phyloP scores from a whole-genome alignment of 805 yeast genomes.

The Crinitomyces ghanaensis region DNA sequence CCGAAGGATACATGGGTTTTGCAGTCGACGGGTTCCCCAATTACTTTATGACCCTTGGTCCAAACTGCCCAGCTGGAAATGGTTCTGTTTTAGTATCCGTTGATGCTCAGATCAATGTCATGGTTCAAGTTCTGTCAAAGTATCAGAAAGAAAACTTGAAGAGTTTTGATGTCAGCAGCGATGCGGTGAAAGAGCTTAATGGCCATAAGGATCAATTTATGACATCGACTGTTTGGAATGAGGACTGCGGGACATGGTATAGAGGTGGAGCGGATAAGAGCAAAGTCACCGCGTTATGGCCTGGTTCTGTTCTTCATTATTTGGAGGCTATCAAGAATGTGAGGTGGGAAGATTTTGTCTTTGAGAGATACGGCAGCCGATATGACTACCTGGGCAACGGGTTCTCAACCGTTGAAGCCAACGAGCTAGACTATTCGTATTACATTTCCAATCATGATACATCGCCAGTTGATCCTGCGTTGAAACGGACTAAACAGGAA shows the following conservation, averaged over 20 bases:
- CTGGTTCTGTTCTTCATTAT: too few species aligned
- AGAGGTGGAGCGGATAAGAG: constrained; percentile 9
- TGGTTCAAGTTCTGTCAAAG: too few species aligned
- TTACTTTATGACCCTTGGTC: constrained; percentile 11
- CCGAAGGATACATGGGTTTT: constrained; percentile 11
- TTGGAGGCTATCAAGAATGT: too few species aligned
- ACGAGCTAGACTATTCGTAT: constrained; percentile 1
- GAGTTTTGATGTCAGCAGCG: too few species aligned
- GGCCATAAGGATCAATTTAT: constrained; percentile 5
- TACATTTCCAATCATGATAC: too few species aligned
- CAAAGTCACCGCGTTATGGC: constrained; percentile 8
- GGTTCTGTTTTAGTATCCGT: constrained; percentile 7
- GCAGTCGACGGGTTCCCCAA: constrained; percentile 15
- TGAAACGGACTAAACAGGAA: too few species aligned
- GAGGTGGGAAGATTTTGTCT: constrained; percentile 9
- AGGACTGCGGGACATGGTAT: constrained; percentile 10
- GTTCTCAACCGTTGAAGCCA: constrained; percentile 3
- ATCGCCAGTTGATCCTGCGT: too few species aligned
- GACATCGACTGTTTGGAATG: constrained; percentile 6
- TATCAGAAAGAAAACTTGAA: too few species aligned
- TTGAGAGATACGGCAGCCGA: constrained; percentile 2
- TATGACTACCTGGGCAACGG: constrained; percentile 5
- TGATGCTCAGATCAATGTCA: constrained; percentile 5
- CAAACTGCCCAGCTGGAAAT: constrained; percentile 5
- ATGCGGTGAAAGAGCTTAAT: too few species aligned